These are phyloP conservation scores for Suhomyces sp. DNA, from an alignment of 805 yeast genomes.

Conservation along the genomic window DNA sequence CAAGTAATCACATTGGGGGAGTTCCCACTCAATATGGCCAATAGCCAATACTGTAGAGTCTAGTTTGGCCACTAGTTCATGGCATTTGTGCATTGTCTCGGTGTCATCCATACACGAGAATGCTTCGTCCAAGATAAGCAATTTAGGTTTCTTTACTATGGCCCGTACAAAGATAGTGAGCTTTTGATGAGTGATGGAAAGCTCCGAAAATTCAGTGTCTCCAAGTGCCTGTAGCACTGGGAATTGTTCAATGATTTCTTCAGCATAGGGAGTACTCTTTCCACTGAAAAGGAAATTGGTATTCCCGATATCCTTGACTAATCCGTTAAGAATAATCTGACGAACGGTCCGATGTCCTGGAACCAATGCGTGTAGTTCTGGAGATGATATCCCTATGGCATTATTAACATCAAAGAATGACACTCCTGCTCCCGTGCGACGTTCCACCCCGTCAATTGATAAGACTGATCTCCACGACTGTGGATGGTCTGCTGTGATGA, in stretches of 20 bases:
- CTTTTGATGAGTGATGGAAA: constrained; percentile 75
- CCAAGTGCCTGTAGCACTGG: constrained; percentile 33
- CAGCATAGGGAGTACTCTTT: constrained; percentile 25
- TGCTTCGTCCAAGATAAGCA: constrained; percentile 88
- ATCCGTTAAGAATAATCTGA: constrained; percentile 71
- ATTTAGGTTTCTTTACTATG: constrained; percentile 70
- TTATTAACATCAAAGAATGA: constrained; percentile 78
- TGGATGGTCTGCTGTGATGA: constrained; percentile 93
- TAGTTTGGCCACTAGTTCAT: constrained; percentile 23
- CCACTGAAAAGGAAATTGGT: constrained; percentile 46
- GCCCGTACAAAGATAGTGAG: constrained; percentile 74
- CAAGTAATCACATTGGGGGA: constrained; percentile 63
- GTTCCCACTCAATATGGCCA: constrained; percentile 81
- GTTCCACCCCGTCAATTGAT: constrained; percentile 58
- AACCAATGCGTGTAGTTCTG: constrained; percentile 88
- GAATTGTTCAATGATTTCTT: constrained; percentile 21
- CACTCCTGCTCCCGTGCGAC: constrained; percentile 70
- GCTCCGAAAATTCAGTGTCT: constrained; percentile 48
- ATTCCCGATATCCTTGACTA: constrained; percentile 56
- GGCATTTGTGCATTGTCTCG: constrained; percentile 35
- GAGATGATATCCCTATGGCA: constrained; percentile 83
- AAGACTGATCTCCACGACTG: constrained; percentile 86
- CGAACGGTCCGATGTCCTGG: constrained; percentile 54
- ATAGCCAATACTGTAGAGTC: constrained; percentile 71
- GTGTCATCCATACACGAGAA: constrained; percentile 83